These are phyloP conservation scores for Floccularia luteovirens DNA, from an alignment of 768 basidiomycete genomes.

Conservation along the genomic window DNA sequence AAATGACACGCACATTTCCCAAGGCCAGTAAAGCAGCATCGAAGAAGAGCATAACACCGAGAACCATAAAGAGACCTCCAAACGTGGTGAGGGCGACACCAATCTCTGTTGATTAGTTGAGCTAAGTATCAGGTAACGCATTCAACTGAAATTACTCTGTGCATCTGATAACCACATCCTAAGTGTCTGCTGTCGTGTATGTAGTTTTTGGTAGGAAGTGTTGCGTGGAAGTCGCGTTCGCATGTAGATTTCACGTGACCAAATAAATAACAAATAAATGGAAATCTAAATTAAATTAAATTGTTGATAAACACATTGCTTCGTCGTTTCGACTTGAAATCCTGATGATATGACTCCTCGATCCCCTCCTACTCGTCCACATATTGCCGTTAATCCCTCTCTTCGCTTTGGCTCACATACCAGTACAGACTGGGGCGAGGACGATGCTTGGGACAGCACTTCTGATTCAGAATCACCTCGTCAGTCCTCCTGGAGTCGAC, in stretches of 20 bases:
- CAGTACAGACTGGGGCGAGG: constrained; percentile 65
- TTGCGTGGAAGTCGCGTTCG: no score
- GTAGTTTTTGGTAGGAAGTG: no score
- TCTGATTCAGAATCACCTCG: constrained; percentile 72
- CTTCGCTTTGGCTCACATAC: constrained; percentile 25
- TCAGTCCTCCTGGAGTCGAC: constrained; percentile 39
- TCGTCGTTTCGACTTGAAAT: no score
- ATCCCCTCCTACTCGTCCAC: constrained; percentile 68
- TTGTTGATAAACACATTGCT: no score
- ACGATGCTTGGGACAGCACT: constrained; percentile 81
- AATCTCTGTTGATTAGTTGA: constrained; percentile 53
- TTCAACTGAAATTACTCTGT: constrained; percentile 37
- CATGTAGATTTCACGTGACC: no score
- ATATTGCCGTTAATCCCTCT: constrained; percentile 56
- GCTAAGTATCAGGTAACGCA: not conserved
- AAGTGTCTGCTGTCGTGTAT: no score
- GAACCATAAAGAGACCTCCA: constrained; percentile 91
- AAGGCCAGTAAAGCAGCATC: constrained; percentile 93
- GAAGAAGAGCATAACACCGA: constrained; percentile 94
- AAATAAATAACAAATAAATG: no score
- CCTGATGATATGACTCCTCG: constrained; percentile 52
- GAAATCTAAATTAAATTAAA: no score
- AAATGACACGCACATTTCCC: constrained; percentile 65
- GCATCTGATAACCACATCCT: constrained; percentile 63
- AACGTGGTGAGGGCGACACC: constrained; percentile 96